Percentiles rank a stretch among this genome's conserved stretches.
Evolutionary conservation across 495 filamentous ascomycete species (phyloP).

Genomic region (Pseudotulostoma volvatum): DNA sequence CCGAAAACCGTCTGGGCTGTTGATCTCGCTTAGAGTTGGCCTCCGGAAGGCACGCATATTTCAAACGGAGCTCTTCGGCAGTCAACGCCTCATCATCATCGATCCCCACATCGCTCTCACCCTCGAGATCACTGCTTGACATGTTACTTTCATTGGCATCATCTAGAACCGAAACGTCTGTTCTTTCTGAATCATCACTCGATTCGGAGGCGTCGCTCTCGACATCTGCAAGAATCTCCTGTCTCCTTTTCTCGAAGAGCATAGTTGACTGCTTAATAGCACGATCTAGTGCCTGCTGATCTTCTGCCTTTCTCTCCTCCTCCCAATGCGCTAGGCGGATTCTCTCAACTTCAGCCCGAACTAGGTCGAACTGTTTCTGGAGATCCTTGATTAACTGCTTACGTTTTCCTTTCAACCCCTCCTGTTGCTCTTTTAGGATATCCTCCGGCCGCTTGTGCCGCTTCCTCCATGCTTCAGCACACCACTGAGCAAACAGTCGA

Average conservation of each 20-base stretch:
- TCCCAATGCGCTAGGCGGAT: constrained; percentile 62
- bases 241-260: constrained; percentile 37
- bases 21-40: constrained; percentile 1
- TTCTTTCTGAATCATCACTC: constrained; percentile 29
- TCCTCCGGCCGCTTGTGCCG: constrained; percentile 29
- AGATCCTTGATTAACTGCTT: constrained; percentile 55
- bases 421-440: constrained; percentile 32
- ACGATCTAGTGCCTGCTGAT: constrained; percentile 68
- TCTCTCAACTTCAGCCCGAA: constrained; percentile 57
- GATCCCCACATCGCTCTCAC: constrained; percentile 27
- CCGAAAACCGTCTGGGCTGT: neutral
- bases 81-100: constrained; percentile 62
- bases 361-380: constrained; percentile 61
- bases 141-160: constrained; percentile 51
- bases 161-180: constrained; percentile 18
- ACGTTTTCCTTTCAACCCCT: constrained; percentile 39
- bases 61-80: constrained; percentile 58
- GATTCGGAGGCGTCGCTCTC: constrained; percentile 31
- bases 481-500: constrained; percentile 28
- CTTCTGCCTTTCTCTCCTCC: constrained; percentile 63
- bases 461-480: constrained; percentile 30
- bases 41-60: constrained; percentile 55
- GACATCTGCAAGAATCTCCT: constrained; percentile 31
- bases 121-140: constrained; percentile 34
- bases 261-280: constrained; percentile 55